Evolutionary conservation across 805 yeast genomes (phyloP), one percentile per base, ranked within the genome.

Genomic region (Candida bentonensis): DNA sequence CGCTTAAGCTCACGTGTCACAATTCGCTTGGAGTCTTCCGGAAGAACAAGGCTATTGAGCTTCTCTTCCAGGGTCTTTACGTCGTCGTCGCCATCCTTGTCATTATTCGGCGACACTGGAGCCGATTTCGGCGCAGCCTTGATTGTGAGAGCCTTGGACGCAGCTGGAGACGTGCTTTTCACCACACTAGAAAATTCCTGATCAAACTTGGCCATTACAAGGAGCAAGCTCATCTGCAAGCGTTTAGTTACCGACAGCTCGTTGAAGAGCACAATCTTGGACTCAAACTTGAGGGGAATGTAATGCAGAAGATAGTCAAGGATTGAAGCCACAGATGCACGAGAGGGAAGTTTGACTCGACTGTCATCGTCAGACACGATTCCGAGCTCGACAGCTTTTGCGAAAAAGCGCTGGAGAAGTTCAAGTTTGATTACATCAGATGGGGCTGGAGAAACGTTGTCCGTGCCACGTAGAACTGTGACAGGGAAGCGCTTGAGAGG

Each of bases 1-100:
- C 67, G 60, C 42, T 55, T 55, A 42, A 65, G 45, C 41, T 65
- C 70, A n/a, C 66, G 58, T 40, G 53, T 47, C n/a, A 60, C 66
- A 4, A 58, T 49, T 44, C 54, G 60, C 27, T 55, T 54, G 26
- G 66, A 69, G 15, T 63, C 68, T 1, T 47, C 55, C 2, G 61
- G 53, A 21, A 63, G 46, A 11, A 49, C 43, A 15, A 56, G 49
- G 2, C 34, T 39, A 28, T 44, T 46, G 15, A 66, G 51, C 45
- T 55, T 57, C 39, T 48, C 49, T 23, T 51, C 50, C 15, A 65
- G 49, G 39, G 53, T 56, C 11, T 46, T 53, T 17, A 62, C 22
- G 17, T 59, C 69, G 23, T 62, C 67, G 17, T 64, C 66, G 25
- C 61, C 67, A 2, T 54, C 57, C 9, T 44, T 51, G 22, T 49